Evolutionary conservation across 192 early-diverging fungal genomes (phyloP).

Genomic region (Umbelopsis ramanniana): DNA sequence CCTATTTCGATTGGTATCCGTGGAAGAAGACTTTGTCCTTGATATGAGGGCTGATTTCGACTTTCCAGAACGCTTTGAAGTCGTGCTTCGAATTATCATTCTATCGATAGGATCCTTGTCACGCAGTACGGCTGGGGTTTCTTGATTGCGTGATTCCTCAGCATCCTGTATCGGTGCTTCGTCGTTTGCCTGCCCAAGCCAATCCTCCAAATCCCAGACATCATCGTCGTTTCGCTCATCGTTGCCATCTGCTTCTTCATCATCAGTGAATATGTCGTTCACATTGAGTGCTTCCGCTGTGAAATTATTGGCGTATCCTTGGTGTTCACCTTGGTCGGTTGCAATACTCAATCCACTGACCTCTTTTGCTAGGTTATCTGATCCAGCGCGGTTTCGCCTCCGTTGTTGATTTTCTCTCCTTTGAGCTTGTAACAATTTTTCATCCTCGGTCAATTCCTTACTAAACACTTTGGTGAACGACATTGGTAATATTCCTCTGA

Average conservation of each 20-base stretch:
- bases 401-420: not conserved
- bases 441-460: constrained; percentile 16
- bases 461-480: constrained; percentile 27
- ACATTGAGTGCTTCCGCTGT: not conserved
- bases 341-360: not conserved
- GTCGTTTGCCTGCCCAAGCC: not conserved
- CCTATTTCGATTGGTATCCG: not conserved
- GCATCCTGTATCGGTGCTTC: not conserved
- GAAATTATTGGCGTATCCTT: not conserved
- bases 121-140: not conserved
- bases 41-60: not conserved
- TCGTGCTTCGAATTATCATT: not conserved
- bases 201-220: not conserved
- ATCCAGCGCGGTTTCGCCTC: not conserved
- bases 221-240: not conserved
- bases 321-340: not conserved
- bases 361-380: not conserved
- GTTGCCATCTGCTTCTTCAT: not conserved
- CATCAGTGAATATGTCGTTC: constrained; percentile 13
- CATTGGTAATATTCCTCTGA: constrained; percentile 11
- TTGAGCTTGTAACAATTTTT: not conserved
- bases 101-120: constrained; percentile 14
- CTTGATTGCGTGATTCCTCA: not conserved
- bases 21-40: not conserved
- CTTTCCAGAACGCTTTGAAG: not conserved